A percentile compares a stretch with the other conserved stretches of the same genome.
phyloP scores from a whole-genome alignment of 139 green algal species.

The Pleodorina starrii region DNA sequence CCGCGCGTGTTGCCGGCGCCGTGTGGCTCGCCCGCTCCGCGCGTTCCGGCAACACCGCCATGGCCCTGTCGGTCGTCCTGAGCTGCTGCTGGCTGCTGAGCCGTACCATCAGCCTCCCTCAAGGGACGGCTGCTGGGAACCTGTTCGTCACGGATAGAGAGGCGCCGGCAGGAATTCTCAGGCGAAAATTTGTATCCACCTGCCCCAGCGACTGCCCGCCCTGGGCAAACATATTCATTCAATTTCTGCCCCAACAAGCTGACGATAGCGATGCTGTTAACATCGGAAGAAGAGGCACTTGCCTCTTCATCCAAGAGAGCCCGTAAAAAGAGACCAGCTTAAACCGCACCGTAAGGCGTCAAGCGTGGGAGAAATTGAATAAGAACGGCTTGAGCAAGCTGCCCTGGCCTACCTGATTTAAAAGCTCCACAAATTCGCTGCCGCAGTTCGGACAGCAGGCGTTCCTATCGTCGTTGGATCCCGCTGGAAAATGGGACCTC shows the following conservation, averaged over 20 bases:
- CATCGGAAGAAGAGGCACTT: not conserved
- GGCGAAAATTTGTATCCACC: too few species aligned
- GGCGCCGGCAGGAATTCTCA: not conserved
- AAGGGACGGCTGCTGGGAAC: not conserved
- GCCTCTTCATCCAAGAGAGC: not conserved
- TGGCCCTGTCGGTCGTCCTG: not conserved
- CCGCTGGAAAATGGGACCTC: not conserved
- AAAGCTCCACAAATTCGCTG: constrained; percentile 26
- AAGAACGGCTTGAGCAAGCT: not conserved
- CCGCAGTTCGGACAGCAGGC: not conserved
- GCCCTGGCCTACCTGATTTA: constrained; percentile 16
- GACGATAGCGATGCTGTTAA: not conserved
- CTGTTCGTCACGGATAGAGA: not conserved
- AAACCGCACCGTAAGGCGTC: too few species aligned
- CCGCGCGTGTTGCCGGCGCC: not conserved
- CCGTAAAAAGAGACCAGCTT: not conserved
- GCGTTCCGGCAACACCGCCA: too few species aligned
- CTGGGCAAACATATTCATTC: too few species aligned
- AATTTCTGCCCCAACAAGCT: not conserved
- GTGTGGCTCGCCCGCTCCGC: not conserved
- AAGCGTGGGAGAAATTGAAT: too few species aligned
- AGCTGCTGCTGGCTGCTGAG: not conserved
- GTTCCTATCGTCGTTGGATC: not conserved
- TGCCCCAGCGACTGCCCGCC: too few species aligned
- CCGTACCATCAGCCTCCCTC: not conserved